Evolutionary conservation across 2,329 filamentous ascomycete species (phyloP).

Genomic region (Trichoderma cornu-damae): DNA sequence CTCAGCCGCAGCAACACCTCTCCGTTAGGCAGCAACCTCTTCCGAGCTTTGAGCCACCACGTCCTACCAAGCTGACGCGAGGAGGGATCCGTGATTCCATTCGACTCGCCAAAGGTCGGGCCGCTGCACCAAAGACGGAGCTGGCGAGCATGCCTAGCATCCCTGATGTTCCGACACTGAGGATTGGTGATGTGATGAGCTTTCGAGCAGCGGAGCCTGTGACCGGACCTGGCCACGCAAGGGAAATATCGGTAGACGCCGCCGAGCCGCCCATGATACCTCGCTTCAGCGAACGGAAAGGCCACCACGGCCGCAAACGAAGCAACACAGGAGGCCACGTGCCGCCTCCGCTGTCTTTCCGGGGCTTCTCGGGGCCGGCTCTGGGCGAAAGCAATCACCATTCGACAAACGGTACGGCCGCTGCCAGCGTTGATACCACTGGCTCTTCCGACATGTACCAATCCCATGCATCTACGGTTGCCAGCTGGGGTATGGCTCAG

Average conservation of each 20-base stretch:
- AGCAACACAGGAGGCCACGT: slow-evolving; percentile 81
- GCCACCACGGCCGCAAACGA: slow-evolving; percentile 71
- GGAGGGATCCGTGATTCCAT: slow-evolving; percentile 79
- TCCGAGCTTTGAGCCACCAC: slow-evolving; percentile 49
- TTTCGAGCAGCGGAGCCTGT: slow-evolving; percentile 39
- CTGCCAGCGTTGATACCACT: slow-evolving; percentile 52
- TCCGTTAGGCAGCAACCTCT: slow-evolving; percentile 35
- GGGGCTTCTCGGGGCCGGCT: slow-evolving; percentile 65
- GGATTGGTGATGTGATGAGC: slow-evolving; percentile 34
- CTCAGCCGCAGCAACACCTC: slow-evolving; percentile 40
- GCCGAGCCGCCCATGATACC: slow-evolving; percentile 69
- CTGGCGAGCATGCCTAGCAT: slow-evolving; percentile 46
- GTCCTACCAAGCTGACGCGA: slow-evolving; percentile 42
- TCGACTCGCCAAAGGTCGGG: slow-evolving; percentile 71
- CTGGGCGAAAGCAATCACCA: slow-evolving; percentile 41
- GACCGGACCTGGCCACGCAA: slow-evolving; percentile 35
- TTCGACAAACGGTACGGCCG: slow-evolving; percentile 53
- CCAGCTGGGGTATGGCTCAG: slow-evolving; percentile 45
- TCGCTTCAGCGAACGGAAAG: slow-evolving; percentile 57
- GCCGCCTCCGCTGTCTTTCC: slow-evolving; percentile 65
- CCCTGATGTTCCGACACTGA: slow-evolving; percentile 35
- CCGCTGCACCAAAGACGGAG: slow-evolving; percentile 47
- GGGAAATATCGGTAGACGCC: slow-evolving; percentile 52
- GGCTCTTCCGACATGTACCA: slow-evolving; percentile 59
- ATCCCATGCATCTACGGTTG: slow-evolving; percentile 45